Base-by-base conservation (phyloP, 768 basidiomycete species). In the Termitomyces sp. region DNA sequence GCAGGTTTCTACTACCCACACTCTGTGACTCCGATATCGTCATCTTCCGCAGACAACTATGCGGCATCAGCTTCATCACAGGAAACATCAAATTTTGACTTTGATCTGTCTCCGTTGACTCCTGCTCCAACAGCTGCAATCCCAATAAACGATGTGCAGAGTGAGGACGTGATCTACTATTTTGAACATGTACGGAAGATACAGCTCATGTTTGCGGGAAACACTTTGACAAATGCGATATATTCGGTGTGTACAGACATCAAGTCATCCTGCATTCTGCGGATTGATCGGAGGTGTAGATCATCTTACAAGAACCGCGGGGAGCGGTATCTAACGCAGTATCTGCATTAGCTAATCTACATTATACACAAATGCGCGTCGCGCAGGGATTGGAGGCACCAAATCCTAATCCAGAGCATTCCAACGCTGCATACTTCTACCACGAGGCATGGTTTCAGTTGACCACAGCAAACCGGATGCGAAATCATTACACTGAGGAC, bases 261-360 rank as follows among this genome's bases (percentile, higher is more conserved):
- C 39, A 24, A 29, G 46, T 32, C 55, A 49, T 22, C 27, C 32
- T 22, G 42, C 51, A 29, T 32, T n/a, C 53, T 34, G 20, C 31
- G 37, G 59, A 64, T 58, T 60, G 26, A 53, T 46, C 44, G 36
- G 31, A 44, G 24, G 9, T 47, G 51, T 43, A 82, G 79, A 74
- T 84, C 53, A 80, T 90, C 56, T 71, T 82, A 41, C 76, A 82
- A 65, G 80, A 90, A 53, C 87, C 87, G 22, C 80, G 79, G 54
- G 89, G 90, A 44, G 80, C 87, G 2, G 81, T 90, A 43, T 82
- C 87, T 5, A 82, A 84, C 67, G 85, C 89, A 5, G 78, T 90
- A 36, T 88, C 85, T 69, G 88, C 90, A n/a, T 76, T 92, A 48
- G 82, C 88, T 43, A 82, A 82, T 64, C 76, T 90, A 41, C 88